Base-by-base conservation (phyloP, 164 flowering plant species). In the Paratinospora sagittata region DNA sequence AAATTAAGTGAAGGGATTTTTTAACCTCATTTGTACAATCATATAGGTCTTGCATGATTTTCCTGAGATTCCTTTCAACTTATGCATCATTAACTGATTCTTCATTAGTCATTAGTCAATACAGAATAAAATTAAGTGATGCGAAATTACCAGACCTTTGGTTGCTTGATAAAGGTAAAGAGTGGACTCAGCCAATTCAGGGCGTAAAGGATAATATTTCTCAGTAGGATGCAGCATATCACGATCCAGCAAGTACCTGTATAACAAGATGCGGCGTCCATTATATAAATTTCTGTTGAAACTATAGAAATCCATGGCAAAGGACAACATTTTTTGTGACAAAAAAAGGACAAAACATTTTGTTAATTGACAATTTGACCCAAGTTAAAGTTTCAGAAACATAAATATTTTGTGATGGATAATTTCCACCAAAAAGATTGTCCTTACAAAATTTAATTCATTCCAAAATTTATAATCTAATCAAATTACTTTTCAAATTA, bases 131-230 rank as follows among this genome's bases (percentile, higher is more conserved):
- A 64, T 16, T 57, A 55, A 37, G 34, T 27, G 58, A 45, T 70
- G 14, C 19, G 33, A 45, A 72, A 52, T 58, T n/a, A n/a, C 27
- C 80, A 73, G 33, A 92, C 99, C 99, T 91, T 86, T 91, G 65
- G 99, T 96, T 70, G 99, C 99, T 80, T 96, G 99, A 80, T 96
- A 91, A 55, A 96, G 80, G 84, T 93, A 93, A 79, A 91, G 86
- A 58, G 99, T 93, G 66, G 99, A 96, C 78, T 96, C 98, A 43
- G 96, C 99, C 63, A 96, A 88, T 77, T 96, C 99, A 49, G 99
- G 99, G 33, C 99, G 96, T 76, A 96, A 72, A 65, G 99, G 98
- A 81, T 96, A 96, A 77, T 96, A 96, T 75, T 90, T 96, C 76
- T 96, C 99, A 1, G 99, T 93, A 57, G 99, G 98, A 84, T 96